phyloP scores from a whole-genome alignment of 2,329 filamentous ascomycete species.

The Penicillium brasilianum region DNA sequence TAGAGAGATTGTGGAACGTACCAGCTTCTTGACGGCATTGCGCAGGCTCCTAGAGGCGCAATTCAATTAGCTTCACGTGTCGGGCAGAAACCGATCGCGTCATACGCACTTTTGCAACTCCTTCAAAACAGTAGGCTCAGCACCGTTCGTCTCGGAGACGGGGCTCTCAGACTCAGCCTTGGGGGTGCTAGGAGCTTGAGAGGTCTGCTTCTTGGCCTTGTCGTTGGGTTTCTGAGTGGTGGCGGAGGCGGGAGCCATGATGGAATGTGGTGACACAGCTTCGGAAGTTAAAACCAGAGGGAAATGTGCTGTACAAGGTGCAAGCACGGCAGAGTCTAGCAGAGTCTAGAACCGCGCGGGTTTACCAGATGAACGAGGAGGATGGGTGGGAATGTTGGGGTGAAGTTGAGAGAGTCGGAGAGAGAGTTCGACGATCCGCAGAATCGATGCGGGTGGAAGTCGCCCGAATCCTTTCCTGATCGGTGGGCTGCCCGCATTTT shows the following conservation, averaged over 20 bases:
- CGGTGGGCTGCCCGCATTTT: slow-evolving; percentile 29
- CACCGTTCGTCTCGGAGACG: slow-evolving; percentile 58
- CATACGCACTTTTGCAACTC: slow-evolving; percentile 82
- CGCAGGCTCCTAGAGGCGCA: slow-evolving; percentile 73
- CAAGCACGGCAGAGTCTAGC: slow-evolving; percentile 10
- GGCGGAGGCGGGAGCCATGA: slow-evolving; percentile 67
- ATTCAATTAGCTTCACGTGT: slow-evolving; percentile 22
- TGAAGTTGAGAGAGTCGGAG: slow-evolving; percentile 7
- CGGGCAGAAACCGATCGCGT: slow-evolving; percentile 11
- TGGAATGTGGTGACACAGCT: slow-evolving; percentile 34
- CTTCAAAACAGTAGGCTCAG: slow-evolving; percentile 79
- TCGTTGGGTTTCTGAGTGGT: slow-evolving; percentile 65
- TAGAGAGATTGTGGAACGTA: slow-evolving; percentile 55
- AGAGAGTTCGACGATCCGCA: slow-evolving; percentile 16
- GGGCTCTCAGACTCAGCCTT: slow-evolving; percentile 39
- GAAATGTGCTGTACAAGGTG: slow-evolving; percentile 18
- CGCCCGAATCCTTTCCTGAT: slow-evolving; percentile 36
- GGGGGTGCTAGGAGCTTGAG: slow-evolving; percentile 45
- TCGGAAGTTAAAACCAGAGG: slow-evolving; percentile 19
- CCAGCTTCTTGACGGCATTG: slow-evolving; percentile 92
- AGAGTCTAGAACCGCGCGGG: slow-evolving; percentile 12
- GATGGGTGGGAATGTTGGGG: slow-evolving; percentile 20
- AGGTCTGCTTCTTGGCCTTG: slow-evolving; percentile 67
- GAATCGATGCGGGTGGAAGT: slow-evolving; percentile 42
- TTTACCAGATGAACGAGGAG: slow-evolving; percentile 15